Evolutionary conservation across 306 rosid species (phyloP).

Genomic region (Benincasa hispida): DNA sequence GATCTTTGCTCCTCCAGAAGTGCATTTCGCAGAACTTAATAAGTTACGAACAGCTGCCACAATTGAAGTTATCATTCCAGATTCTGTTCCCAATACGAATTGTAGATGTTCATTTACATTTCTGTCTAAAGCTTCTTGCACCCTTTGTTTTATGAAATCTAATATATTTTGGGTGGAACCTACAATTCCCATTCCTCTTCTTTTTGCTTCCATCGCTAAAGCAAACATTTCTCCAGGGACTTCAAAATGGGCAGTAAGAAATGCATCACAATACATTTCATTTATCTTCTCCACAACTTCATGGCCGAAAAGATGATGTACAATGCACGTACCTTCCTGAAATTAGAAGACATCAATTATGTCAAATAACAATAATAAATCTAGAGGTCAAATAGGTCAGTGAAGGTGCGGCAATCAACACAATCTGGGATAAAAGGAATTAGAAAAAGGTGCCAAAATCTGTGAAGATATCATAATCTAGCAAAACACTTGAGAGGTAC

Average conservation of each 20-base stretch:
- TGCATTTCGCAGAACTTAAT: conserved; percentile 37
- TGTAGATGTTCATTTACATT: conserved; percentile 73
- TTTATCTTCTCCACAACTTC: conserved; percentile 90
- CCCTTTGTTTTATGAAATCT: conserved; percentile 78
- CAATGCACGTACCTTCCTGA: conserved; percentile 92
- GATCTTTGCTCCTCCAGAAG: conserved; percentile 35
- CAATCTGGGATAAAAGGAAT: not conserved
- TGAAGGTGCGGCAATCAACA: not conserved
- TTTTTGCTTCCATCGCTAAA: conserved; percentile 95
- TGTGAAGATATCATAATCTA: not conserved
- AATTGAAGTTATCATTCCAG: conserved; percentile 95
- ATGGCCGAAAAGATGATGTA: conserved; percentile 84
- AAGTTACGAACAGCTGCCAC: conserved; percentile 63
- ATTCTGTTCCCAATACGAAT: conserved; percentile 87
- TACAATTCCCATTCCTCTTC: conserved; percentile 94
- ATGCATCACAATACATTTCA: conserved; percentile 88
- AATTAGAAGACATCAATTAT: not conserved
- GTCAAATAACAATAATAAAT: not conserved
- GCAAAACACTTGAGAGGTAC: not conserved
- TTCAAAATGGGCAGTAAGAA: conserved; percentile 94
- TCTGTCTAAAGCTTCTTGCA: conserved; percentile 77
- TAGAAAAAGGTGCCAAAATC: not conserved
- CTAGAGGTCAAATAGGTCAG: not conserved
- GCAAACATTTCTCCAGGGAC: conserved; percentile 99
- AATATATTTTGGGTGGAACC: conserved; percentile 90